These are phyloP conservation scores for Aquilaria malaccensis DNA, from an alignment of 345 rosid genomes.

Conservation along the genomic window DNA sequence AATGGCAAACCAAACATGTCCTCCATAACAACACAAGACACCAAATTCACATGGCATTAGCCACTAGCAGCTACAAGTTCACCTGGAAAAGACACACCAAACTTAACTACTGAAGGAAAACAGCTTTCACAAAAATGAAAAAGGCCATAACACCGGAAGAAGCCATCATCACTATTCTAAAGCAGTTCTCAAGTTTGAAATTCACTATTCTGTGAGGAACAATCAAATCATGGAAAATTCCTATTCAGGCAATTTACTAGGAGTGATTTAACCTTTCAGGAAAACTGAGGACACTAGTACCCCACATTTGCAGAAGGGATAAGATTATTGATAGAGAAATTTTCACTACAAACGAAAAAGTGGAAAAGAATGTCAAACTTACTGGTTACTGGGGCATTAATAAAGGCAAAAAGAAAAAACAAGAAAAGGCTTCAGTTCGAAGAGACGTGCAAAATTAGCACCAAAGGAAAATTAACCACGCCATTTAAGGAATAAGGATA, in stretches of 20 bases:
- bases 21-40: slow-evolving; percentile 22
- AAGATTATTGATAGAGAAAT: slow-evolving; percentile 8
- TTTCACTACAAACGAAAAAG: slow-evolving; percentile 12
- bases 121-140: too few species aligned
- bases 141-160: too few species aligned
- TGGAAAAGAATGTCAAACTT: slow-evolving; percentile 7
- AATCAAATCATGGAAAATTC: too few species aligned
- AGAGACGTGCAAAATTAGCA: too few species aligned
- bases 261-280: slow-evolving; percentile 14
- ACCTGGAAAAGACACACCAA: slow-evolving; percentile 6
- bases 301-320: slow-evolving; percentile 11
- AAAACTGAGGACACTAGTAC: slow-evolving; percentile 6
- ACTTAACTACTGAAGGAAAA: too few species aligned
- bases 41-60: slow-evolving; percentile 6
- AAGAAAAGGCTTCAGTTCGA: background rate
- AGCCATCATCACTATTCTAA: too few species aligned
- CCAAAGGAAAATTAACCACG: too few species aligned
- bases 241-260: background rate
- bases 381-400: slow-evolving; percentile 2
- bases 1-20: slow-evolving; percentile 34
- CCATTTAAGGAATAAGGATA: too few species aligned
- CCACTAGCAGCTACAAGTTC: slow-evolving; percentile 10
- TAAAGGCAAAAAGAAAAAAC: slow-evolving; percentile 8
- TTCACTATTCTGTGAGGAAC: too few species aligned
- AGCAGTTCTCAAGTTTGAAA: too few species aligned